Conservation (phyloP, 352 stramenopile species). For the Globisporangium spinosum region DNA sequence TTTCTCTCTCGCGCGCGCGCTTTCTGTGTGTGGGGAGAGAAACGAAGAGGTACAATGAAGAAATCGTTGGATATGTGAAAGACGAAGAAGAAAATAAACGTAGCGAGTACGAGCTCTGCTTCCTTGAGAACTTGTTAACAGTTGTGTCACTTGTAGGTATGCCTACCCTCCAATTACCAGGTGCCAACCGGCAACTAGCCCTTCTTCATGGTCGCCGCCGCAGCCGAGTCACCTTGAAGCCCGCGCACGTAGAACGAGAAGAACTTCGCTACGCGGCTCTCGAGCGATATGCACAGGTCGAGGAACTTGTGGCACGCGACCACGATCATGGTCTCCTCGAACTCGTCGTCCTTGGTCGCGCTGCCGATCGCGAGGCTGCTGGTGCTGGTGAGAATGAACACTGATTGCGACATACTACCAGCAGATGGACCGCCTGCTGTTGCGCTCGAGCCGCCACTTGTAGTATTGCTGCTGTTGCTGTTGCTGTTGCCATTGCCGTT, state of each 20-base stretch:
- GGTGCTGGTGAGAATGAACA: neutral
- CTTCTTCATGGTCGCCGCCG: neutral
- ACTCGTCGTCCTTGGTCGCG: constrained; percentile 31
- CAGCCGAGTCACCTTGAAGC: neutral
- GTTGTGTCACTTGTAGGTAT: neutral
- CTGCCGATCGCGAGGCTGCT: constrained; percentile 1
- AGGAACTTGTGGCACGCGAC: constrained; percentile 77
- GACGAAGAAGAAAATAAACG: constrained; percentile 2
- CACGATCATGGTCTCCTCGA: constrained; percentile 65
- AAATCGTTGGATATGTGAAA: constrained; percentile 3
- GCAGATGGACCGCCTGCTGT: neutral
- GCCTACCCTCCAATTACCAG: neutral
- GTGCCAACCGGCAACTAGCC: neutral
- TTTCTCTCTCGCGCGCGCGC: neutral
- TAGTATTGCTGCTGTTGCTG: constrained; percentile 8
- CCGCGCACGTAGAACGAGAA: constrained; percentile 57
- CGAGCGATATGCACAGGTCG: constrained; percentile 71
- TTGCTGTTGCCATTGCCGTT: constrained; percentile 2
- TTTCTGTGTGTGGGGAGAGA: neutral
- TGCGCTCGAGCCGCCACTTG: neutral
- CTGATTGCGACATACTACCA: neutral
- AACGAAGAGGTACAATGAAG: neutral
- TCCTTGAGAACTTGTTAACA: neutral
- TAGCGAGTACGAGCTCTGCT: neutral
- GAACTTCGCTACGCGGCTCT: constrained; percentile 77